Evolutionary conservation across 78 protist species (phyloP).

Genomic region (Monosiga brevicollis): DNA sequence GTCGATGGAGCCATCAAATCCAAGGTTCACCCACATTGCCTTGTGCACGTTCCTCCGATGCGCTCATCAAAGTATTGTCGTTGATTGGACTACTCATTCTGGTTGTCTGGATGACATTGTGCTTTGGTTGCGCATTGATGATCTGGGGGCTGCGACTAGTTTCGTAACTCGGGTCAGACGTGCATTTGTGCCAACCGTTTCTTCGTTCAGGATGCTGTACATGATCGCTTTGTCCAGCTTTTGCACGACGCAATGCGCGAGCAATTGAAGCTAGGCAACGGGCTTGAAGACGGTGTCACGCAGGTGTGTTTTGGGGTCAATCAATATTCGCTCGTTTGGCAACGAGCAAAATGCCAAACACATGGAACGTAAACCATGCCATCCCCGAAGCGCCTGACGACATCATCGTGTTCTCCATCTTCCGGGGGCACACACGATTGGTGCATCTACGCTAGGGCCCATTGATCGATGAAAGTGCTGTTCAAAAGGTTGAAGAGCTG

Average conservation of each 20-base stretch:
- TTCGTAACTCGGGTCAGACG: conserved; percentile 44
- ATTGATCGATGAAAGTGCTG: conserved; percentile 24
- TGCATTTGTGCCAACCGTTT: conserved; percentile 44
- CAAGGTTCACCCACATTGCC: not conserved
- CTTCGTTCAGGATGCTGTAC: conserved; percentile 15
- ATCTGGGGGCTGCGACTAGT: no score
- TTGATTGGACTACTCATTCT: no score
- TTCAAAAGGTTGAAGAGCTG: conserved; percentile 12
- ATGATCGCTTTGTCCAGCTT: conserved; percentile 1
- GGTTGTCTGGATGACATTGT: no score
- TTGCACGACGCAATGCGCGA: not conserved
- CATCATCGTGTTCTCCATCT: no score
- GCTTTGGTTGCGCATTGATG: not conserved
- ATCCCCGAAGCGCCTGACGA: no score
- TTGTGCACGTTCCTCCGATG: not conserved
- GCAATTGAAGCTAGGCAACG: conserved; percentile 10
- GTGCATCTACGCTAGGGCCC: no score
- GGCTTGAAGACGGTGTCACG: conserved; percentile 8
- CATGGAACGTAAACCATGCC: no score
- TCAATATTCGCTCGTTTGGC: no score
- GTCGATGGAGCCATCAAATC: conserved; percentile 32
- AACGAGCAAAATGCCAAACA: no score
- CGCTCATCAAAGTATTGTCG: not conserved
- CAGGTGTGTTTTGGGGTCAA: no score
- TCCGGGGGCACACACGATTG: no score